Conservation (phyloP, 73 alveolate genomes). For the Effrenium voratum region DNA sequence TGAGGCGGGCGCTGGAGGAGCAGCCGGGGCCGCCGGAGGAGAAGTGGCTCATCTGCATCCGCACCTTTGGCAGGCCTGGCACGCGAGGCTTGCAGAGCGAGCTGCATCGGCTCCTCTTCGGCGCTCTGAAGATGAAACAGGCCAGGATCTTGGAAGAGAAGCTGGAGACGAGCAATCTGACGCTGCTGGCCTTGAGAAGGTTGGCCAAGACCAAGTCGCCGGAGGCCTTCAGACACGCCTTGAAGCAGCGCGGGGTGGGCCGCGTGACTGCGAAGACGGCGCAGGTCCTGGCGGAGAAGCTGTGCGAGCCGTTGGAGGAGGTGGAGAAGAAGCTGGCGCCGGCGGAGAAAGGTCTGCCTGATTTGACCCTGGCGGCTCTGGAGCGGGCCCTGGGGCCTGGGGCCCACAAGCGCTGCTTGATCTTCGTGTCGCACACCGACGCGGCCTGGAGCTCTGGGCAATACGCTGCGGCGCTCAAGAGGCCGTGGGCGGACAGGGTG, state of each 20-base stretch:
- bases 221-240: not conserved
- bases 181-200: not conserved
- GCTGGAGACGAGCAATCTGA: constrained; percentile 9
- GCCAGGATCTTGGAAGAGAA: constrained; percentile 1
- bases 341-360: constrained; percentile 39
- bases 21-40: constrained; percentile 39
- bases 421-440: constrained; percentile 39
- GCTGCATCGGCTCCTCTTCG: constrained; percentile 32
- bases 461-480: constrained; percentile 62
- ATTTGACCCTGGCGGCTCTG: constrained; percentile 53
- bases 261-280: not conserved
- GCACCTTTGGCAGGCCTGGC: constrained; percentile 61
- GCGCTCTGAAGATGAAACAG: not conserved
- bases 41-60: constrained; percentile 69
- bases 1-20: constrained; percentile 46
- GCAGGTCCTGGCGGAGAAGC: constrained; percentile 1
- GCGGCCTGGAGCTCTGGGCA: constrained; percentile 53
- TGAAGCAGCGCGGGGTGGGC: not conserved
- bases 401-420: constrained; percentile 55
- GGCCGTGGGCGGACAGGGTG: constrained; percentile 49
- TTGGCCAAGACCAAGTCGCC: constrained; percentile 30
- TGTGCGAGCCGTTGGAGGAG: constrained; percentile 19
- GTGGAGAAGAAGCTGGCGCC: not conserved
- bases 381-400: constrained; percentile 78
- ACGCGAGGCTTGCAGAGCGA: constrained; percentile 22